A percentile compares a stretch with the other conserved stretches of the same genome.
Conservation (phyloP, 164 flowering plant species). For the Magnolia changhungtana region DNA sequence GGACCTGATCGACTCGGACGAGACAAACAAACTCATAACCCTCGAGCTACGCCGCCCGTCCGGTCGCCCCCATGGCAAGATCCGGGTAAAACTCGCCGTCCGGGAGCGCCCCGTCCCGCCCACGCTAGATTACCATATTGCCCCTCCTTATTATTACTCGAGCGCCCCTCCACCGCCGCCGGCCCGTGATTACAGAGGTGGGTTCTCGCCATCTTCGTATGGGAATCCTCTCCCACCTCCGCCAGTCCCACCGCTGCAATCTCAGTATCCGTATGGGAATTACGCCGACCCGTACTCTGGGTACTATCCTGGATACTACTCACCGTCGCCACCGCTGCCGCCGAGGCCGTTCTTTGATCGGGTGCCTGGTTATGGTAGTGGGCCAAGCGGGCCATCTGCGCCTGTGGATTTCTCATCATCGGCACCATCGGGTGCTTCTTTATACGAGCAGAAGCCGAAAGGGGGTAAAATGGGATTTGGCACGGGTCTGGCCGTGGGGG, state of each 20-base stretch:
- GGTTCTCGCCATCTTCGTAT: constrained; percentile 16
- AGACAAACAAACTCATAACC: constrained; percentile 23
- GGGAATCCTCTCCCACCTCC: constrained; percentile 25
- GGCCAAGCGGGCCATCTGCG: constrained; percentile 56
- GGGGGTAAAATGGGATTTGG: constrained; percentile 53
- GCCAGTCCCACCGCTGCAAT: constrained; percentile 20
- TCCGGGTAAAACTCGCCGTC: constrained; percentile 52
- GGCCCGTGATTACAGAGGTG: constrained; percentile 26
- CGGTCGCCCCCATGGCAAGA: constrained; percentile 89
- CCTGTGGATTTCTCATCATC: constrained; percentile 59
- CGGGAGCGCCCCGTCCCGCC: constrained; percentile 43
- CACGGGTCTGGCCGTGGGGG: constrained; percentile 62
- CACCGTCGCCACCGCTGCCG: constrained; percentile 31
- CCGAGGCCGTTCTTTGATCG: constrained; percentile 45
- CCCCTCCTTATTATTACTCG: constrained; percentile 50
- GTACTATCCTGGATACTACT: constrained; percentile 40
- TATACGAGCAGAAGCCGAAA: constrained; percentile 36
- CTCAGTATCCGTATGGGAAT: constrained; percentile 22
- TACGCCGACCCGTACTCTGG: constrained; percentile 36
- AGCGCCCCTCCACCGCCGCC: constrained; percentile 28
- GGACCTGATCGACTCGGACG: constrained; percentile 36
- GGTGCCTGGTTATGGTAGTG: constrained; percentile 25
- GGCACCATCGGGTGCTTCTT: not conserved
- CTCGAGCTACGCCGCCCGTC: constrained; percentile 71
- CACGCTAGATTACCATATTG: constrained; percentile 29